These are phyloP conservation scores for Gamsiella multidivaricata DNA, from an alignment of 192 early-diverging fungal species.

Conservation along the genomic window DNA sequence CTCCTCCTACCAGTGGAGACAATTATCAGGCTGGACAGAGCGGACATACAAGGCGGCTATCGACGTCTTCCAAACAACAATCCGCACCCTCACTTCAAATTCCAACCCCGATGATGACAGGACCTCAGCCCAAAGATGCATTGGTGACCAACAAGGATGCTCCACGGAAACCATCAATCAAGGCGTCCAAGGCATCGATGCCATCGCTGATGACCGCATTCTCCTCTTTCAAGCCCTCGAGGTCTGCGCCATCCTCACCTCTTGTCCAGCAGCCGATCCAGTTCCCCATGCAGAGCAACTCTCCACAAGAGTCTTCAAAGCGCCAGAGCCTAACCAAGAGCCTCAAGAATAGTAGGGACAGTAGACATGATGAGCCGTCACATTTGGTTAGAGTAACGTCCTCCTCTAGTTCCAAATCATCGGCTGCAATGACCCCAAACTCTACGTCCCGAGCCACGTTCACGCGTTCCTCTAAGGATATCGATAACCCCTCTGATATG, in stretches of 20 bases:
- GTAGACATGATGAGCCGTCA: constrained; percentile 19
- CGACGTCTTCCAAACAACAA: not conserved
- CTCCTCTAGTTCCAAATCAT: constrained; percentile 5
- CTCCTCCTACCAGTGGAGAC: not conserved
- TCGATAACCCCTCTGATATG: not conserved
- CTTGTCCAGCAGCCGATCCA: constrained; percentile 2
- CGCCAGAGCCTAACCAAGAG: not conserved
- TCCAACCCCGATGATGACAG: constrained; percentile 5
- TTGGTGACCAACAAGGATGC: constrained; percentile 9
- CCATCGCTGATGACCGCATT: constrained; percentile 52
- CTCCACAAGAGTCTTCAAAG: not conserved
- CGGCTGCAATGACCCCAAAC: constrained; percentile 15
- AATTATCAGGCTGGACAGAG: not conserved
- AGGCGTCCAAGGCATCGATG: constrained; percentile 50
- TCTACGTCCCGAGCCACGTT: not conserved
- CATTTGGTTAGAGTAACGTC: constrained; percentile 8
- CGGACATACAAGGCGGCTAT: too few species aligned
- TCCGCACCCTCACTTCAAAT: constrained; percentile 22
- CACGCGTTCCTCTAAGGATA: not conserved
- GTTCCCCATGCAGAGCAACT: not conserved
- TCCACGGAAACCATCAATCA: constrained; percentile 42
- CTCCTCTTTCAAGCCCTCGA: constrained; percentile 44
- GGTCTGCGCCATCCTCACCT: constrained; percentile 39
- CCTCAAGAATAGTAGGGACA: not conserved
- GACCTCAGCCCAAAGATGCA: not conserved